These are phyloP conservation scores for Trichoderma sp. DNA, from an alignment of 2,329 filamentous ascomycete species.

Conservation along the genomic window DNA sequence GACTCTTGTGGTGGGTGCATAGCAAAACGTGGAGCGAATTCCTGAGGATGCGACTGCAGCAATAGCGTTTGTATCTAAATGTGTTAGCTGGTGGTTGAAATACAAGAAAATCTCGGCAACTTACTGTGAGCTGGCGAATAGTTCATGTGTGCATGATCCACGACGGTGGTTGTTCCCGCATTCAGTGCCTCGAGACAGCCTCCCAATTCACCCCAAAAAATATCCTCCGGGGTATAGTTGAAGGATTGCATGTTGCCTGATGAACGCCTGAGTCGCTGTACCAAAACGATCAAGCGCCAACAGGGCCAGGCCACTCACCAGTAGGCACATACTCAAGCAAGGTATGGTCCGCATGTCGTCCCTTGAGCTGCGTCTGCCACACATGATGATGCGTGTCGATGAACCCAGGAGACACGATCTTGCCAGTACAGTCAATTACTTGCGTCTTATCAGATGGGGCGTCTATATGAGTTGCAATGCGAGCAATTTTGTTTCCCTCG, in stretches of 20 bases:
- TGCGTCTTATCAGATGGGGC: background rate
- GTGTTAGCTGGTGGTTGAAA: background rate
- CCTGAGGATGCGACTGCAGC: constrained; percentile 35
- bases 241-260: constrained; percentile 9
- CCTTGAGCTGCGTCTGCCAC: constrained; percentile 40
- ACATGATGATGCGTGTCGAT: constrained; percentile 44
- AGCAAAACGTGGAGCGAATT: constrained; percentile 45
- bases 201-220: constrained; percentile 45
- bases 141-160: constrained; percentile 22
- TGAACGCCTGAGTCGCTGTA: background rate
- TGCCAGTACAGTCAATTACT: constrained; percentile 35
- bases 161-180: constrained; percentile 39
- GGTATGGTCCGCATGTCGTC: background rate
- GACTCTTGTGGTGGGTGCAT: constrained; percentile 34
- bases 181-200: constrained; percentile 41
- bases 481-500: constrained; percentile 3
- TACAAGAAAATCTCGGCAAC: background rate
- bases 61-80: constrained; percentile 22
- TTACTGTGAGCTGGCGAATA: constrained; percentile 15
- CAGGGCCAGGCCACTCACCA: background rate
- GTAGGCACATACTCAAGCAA: constrained; percentile 7
- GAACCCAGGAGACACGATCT: constrained; percentile 42
- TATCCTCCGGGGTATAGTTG: constrained; percentile 33
- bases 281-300: background rate
- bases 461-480: background rate